These are phyloP conservation scores for Aspergillus pseudotamarii DNA, from an alignment of 2,329 filamentous ascomycete genomes.

Conservation along the genomic window DNA sequence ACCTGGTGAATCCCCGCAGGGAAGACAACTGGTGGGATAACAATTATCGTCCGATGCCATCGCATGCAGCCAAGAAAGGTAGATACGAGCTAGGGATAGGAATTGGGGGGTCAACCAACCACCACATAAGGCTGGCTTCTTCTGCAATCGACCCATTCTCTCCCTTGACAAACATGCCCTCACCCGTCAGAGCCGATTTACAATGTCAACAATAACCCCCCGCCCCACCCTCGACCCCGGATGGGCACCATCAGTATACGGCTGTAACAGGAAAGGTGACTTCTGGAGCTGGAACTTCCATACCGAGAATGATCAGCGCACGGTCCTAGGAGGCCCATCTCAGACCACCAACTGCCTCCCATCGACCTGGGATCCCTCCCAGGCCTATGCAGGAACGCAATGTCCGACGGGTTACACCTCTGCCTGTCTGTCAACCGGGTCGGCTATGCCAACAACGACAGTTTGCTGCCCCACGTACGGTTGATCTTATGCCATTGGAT, in stretches of 20 bases:
- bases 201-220: not conserved
- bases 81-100: not conserved
- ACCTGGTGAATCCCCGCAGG: not conserved
- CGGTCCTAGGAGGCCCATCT: constrained; percentile 6
- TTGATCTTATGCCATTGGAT: not conserved
- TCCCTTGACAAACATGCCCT: not conserved
- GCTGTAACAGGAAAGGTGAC: not conserved
- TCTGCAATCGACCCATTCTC: not conserved
- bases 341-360: constrained; percentile 7
- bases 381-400: not conserved
- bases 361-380: not conserved
- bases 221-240: not conserved
- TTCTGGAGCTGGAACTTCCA: constrained; percentile 5
- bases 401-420: constrained; percentile 1
- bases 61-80: not conserved
- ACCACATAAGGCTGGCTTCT: not conserved
- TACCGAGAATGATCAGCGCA: not conserved
- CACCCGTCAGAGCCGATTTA: not conserved
- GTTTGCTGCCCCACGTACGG: constrained; percentile 5
- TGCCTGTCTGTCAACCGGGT: not conserved
- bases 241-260: constrained; percentile 1
- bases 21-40: not conserved
- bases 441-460: not conserved
- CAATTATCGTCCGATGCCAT: too few relatives aligned
- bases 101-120: not conserved